phyloP scores from a whole-genome alignment of 2,329 filamentous ascomycete species.

The Bimuria novae-zelandiae region DNA sequence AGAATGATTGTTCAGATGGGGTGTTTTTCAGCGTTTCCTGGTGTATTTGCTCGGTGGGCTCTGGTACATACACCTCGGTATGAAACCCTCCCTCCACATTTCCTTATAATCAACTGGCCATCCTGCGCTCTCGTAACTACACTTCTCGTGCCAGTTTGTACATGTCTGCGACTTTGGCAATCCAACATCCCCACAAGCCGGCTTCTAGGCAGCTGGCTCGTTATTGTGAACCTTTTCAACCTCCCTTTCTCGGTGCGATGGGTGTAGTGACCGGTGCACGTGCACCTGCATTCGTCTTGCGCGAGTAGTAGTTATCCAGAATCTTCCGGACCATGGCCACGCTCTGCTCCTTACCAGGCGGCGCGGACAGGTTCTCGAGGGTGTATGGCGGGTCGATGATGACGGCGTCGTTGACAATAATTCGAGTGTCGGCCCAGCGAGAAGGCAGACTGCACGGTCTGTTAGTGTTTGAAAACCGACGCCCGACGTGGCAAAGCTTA shows the following conservation, averaged over 20 bases:
- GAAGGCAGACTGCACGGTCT: conserved; percentile 52
- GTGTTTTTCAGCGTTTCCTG: too few relatives aligned
- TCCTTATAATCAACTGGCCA: conserved; percentile 6
- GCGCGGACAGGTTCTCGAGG: conserved; percentile 58
- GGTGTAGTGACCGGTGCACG: conserved; percentile 37
- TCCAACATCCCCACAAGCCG: conserved; percentile 13
- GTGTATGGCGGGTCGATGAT: conserved; percentile 63
- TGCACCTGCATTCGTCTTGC: conserved; percentile 41
- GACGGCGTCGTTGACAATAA: conserved; percentile 65
- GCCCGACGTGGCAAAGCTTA: conserved; percentile 37
- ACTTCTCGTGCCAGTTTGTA: neutral
- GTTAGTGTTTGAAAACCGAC: neutral
- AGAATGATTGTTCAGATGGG: too few relatives aligned
- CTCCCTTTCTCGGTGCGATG: conserved; percentile 38
- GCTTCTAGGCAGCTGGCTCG: neutral
- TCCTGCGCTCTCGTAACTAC: neutral
- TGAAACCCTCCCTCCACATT: neutral
- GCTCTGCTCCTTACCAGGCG: conserved; percentile 49
- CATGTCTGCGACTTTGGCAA: neutral
- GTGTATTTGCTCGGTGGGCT: too few relatives aligned
- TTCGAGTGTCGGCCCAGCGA: conserved; percentile 62
- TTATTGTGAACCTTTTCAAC: conserved; percentile 15
- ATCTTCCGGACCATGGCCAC: conserved; percentile 52
- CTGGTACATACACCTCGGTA: conserved; percentile 1
- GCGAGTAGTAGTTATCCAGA: conserved; percentile 51